Conservation (phyloP, 2,329 filamentous ascomycete species). For the Gaeumannomyces tritici region DNA sequence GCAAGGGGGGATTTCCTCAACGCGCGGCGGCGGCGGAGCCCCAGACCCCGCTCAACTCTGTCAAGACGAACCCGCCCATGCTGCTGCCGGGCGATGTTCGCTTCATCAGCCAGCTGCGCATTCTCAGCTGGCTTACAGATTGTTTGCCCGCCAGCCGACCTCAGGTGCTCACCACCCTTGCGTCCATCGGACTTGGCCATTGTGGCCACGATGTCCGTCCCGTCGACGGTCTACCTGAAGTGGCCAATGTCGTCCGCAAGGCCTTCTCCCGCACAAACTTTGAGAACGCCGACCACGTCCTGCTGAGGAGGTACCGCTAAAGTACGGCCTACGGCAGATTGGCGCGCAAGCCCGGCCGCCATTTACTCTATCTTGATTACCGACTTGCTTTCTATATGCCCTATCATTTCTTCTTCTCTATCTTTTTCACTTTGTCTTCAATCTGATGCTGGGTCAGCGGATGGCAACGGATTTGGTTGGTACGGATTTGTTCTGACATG, state of each 20-base stretch:
- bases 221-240: conserved; percentile 9
- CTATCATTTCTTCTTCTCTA: no score
- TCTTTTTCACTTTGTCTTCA: neutral
- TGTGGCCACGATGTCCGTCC: conserved; percentile 13
- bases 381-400: no score
- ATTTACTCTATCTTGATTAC: neutral
- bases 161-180: conserved; percentile 10
- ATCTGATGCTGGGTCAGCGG: neutral
- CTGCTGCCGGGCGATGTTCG: conserved; percentile 13
- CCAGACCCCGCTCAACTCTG: neutral
- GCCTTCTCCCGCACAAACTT: conserved; percentile 9
- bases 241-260: conserved; percentile 9
- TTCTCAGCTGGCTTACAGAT: conserved; percentile 10
- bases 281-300: conserved; percentile 8
- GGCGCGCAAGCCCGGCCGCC: no score
- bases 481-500: neutral
- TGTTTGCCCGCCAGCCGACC: conserved; percentile 9
- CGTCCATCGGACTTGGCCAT: conserved; percentile 12
- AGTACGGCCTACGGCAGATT: neutral
- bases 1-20: neutral
- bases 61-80: conserved; percentile 1
- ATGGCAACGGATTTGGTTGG: no score
- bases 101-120: conserved; percentile 12
- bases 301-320: conserved; percentile 8
- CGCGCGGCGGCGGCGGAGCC: neutral